phyloP scores from a whole-genome alignment of 768 basidiomycete genomes.

The Porpolomopsis calyptriformis region DNA sequence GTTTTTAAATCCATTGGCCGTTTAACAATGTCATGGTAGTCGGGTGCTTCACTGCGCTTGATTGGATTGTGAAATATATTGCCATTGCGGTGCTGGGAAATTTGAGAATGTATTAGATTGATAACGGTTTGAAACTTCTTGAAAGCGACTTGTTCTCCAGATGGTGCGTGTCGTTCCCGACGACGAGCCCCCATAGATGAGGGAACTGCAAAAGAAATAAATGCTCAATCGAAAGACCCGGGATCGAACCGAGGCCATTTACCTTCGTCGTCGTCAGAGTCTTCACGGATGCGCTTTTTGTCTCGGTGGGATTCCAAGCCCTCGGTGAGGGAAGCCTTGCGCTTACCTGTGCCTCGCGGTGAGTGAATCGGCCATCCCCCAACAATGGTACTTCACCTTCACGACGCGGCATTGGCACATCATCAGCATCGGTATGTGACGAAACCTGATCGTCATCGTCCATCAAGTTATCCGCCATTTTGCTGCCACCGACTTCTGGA shows the following conservation, averaged over 20 bases:
- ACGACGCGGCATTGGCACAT: neutral
- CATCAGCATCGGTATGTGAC: neutral
- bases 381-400: conserved; percentile 4
- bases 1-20: conserved; percentile 95
- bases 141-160: conserved; percentile 43
- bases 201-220: neutral
- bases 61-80: conserved; percentile 89
- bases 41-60: conserved; percentile 77
- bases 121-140: conserved; percentile 79
- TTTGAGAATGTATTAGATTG: conserved; percentile 67
- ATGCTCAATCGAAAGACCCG: neutral
- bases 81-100: conserved; percentile 78
- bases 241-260: conserved; percentile 4
- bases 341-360: conserved; percentile 42
- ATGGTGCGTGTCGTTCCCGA: conserved; percentile 23
- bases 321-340: conserved; percentile 50
- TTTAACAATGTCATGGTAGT: conserved; percentile 86
- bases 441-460: neutral
- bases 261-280: conserved; percentile 60
- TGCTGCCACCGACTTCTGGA: no score
- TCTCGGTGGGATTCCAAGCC: conserved; percentile 36
- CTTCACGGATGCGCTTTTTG: conserved; percentile 51
- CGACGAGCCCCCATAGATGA: conserved; percentile 25
- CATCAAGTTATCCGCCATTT: neutral
- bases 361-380: neutral